Percentiles rank a stretch among this genome's conserved stretches.
These are phyloP conservation scores for Dunaliella primolecta DNA, from an alignment of 139 green algal genomes.

Conservation along the genomic window DNA sequence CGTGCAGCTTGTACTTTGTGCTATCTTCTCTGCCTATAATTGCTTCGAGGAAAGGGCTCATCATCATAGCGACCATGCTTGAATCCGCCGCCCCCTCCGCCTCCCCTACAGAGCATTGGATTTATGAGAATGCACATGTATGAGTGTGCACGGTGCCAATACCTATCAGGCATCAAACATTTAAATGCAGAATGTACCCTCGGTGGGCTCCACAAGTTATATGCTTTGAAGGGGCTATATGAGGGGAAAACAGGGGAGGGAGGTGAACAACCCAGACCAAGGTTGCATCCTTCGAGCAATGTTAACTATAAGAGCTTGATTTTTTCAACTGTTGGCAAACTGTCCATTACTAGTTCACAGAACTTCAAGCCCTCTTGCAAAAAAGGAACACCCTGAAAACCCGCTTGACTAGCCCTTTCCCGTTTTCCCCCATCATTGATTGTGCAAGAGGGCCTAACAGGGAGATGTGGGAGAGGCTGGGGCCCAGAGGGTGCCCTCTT, in stretches of 20 bases:
- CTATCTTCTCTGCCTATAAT: background rate
- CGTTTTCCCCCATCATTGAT: too few species aligned
- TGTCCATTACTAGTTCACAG: too few species aligned
- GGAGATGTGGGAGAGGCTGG: background rate
- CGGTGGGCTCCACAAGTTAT: background rate
- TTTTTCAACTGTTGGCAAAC: too few species aligned
- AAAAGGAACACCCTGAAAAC: too few species aligned
- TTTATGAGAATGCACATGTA: background rate
- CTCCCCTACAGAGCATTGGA: too few species aligned
- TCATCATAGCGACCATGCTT: background rate
- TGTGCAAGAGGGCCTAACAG: background rate
- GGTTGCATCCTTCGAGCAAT: too few species aligned
- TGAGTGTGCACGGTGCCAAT: background rate
- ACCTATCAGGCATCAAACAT: background rate
- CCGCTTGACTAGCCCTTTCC: too few species aligned
- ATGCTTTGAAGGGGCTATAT: background rate
- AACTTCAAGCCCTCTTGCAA: too few species aligned
- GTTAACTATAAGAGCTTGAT: too few species aligned
- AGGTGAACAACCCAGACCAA: too few species aligned
- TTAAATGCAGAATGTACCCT: background rate
- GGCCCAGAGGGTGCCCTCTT: background rate
- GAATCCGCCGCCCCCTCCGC: background rate
- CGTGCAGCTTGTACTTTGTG: too few species aligned
- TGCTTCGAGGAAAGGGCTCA: background rate
- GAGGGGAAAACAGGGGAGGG: background rate